phyloP scores from a whole-genome alignment of 441 rosid genomes.

The Populus trichocarpa region DNA sequence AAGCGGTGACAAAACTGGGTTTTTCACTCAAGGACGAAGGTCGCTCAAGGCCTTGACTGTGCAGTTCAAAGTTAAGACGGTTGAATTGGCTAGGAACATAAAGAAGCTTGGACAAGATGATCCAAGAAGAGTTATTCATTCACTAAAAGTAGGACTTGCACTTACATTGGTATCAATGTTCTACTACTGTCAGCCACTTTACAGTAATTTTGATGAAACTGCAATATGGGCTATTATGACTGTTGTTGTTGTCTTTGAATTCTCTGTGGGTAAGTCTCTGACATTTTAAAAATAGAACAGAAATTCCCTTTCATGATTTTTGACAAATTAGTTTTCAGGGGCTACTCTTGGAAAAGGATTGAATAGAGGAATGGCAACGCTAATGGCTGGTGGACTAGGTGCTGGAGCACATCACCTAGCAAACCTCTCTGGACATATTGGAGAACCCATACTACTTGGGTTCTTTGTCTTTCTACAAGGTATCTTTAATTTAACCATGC shows the following conservation, averaged over 20 bases:
- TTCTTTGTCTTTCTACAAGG: conserved; percentile 62
- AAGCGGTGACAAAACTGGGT: conserved; percentile 18
- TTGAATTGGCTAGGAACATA: conserved; percentile 16
- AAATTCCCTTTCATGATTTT: no score
- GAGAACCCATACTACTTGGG: conserved; percentile 56
- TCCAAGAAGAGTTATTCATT: conserved; percentile 38
- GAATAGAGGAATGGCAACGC: conserved; percentile 35
- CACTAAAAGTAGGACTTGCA: no score
- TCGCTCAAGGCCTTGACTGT: conserved; percentile 20
- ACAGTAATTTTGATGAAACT: no score
- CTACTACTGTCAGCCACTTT: no score
- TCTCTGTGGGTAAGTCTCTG: no score
- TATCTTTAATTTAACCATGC: neutral
- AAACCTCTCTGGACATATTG: conserved; percentile 40
- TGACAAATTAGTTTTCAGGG: no score
- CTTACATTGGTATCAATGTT: no score
- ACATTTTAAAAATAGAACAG: no score
- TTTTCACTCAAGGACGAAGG: conserved; percentile 1
- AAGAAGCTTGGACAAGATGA: conserved; percentile 56
- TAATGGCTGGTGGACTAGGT: conserved; percentile 57
- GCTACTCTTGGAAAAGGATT: no score
- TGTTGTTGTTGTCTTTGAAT: no score
- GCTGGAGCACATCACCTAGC: conserved; percentile 65
- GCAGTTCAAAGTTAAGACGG: conserved; percentile 7
- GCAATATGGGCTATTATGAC: no score